Evolutionary conservation across 495 filamentous ascomycete genomes (phyloP), one percentile per base, ranked within the genome.

Genomic region (Aspergillus coremiiformis): DNA sequence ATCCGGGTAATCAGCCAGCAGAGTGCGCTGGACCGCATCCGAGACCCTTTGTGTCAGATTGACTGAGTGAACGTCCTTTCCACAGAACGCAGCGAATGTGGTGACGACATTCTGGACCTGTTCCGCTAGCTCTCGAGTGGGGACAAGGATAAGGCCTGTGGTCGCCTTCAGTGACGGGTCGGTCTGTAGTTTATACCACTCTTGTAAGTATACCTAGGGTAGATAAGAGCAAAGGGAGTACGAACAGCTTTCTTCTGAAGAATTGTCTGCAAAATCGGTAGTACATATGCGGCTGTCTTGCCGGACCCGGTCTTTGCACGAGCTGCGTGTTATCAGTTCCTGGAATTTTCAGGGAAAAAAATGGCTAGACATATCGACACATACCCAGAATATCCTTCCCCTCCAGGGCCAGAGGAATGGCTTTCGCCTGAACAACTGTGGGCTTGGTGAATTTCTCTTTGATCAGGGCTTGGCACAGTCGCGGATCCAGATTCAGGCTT

Each of bases 251-350:
- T 95, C 47, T 78, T 78, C 59, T 82, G 83, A 10, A 98, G 76
- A 47, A 95, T 87, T 20, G 77, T 74, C 56, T 95, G 85, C 33
- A 97, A 69, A 33, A 96, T 78, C 1, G 93, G 93, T 22, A 97
- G 78, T n/a, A 96, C 75, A 68, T 98, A 98, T 46, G 93, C 93
- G n/a, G 88, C 87, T 5, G 93, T 98, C 72, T 98, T 98, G 42
- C 93, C 92, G 17, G 90, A 93, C 23, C 91, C 91, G 17, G 19
- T 41, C 19, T 41, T 41, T 10, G 37, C 37, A 19, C 37, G 15
- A 21, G 37, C 37, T 41, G 17, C n/a, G 4, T 21, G 1, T 41
- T 7, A 41, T 41, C n/a, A 21, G 37, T 21, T 49, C 76, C 47
- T 75, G 67, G 39, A 53, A n/a, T 35, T 11, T 15, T 19, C 32